Evolutionary conservation across 306 rosid genomes (phyloP).

Genomic region (Quercus rubra): DNA sequence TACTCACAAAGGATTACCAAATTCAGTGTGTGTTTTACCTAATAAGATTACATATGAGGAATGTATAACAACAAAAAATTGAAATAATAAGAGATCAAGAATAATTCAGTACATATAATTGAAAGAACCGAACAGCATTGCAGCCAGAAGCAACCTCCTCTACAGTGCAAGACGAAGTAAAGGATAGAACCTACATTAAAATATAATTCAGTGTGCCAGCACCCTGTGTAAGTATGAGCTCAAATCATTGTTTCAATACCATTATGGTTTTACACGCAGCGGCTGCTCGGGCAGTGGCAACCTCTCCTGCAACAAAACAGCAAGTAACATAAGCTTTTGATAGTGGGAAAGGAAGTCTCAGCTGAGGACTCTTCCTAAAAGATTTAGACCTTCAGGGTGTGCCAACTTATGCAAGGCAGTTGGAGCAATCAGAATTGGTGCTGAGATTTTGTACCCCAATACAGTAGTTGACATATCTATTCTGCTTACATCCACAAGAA

Average conservation of each 20-base stretch:
- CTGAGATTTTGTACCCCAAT: constrained; percentile 44
- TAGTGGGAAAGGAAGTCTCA: constrained; percentile 6
- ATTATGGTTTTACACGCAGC: constrained; percentile 58
- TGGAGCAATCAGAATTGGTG: constrained; percentile 59
- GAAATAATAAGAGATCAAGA: background rate
- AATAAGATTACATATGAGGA: background rate
- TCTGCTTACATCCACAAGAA: constrained; percentile 63
- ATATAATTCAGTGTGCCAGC: background rate
- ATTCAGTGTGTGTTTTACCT: background rate
- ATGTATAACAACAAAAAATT: background rate
- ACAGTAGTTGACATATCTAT: constrained; percentile 48
- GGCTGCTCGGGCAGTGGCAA: constrained; percentile 67
- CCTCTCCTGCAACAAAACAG: constrained; percentile 44
- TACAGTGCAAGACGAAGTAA: constrained; percentile 38
- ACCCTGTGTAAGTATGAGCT: background rate
- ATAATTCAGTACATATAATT: constrained; percentile 43
- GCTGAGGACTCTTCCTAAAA: background rate
- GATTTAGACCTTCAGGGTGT: constrained; percentile 48
- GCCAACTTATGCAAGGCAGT: constrained; percentile 51
- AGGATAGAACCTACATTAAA: constrained; percentile 38
- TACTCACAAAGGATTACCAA: constrained; percentile 8
- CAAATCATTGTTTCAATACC: constrained; percentile 28
- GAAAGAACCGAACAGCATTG: constrained; percentile 64
- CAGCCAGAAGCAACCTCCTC: constrained; percentile 72
- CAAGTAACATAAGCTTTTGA: background rate